A percentile compares a stretch with the other conserved stretches of the same genome.
phyloP scores from a whole-genome alignment of 176 grass and related monocot genomes.

The Lolium rigidum region DNA sequence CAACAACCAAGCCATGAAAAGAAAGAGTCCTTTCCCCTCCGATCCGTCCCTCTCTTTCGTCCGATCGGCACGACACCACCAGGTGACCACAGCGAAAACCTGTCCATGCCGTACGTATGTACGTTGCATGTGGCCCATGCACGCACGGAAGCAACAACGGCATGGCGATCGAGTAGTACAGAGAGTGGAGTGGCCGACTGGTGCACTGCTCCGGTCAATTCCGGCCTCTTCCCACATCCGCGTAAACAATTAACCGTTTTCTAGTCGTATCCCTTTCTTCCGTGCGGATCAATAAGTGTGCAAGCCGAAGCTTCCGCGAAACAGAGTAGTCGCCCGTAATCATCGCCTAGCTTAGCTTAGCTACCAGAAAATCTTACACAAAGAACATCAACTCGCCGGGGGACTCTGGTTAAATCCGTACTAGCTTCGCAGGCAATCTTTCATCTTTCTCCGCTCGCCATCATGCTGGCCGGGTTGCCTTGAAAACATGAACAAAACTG shows the following conservation, averaged over 20 bases:
- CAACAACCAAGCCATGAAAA: not conserved
- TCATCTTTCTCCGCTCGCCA: too few species aligned
- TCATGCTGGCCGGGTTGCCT: too few species aligned
- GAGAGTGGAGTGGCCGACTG: not conserved
- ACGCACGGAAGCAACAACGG: not conserved
- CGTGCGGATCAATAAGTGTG: not conserved
- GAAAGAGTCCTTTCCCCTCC: not conserved
- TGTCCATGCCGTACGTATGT: constrained; percentile 1
- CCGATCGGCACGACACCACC: not conserved
- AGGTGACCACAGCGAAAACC: not conserved
- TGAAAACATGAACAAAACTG: too few species aligned
- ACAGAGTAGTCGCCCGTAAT: not conserved
- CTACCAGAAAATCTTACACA: not conserved
- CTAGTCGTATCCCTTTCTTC: not conserved
- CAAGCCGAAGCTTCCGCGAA: not conserved
- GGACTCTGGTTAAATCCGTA: too few species aligned
- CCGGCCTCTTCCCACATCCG: not conserved
- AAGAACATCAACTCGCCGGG: too few species aligned
- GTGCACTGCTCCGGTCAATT: not conserved
- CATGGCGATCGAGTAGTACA: not conserved
- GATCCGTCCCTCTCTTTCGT: not conserved
- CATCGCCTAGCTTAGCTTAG: not conserved
- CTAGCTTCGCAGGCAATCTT: too few species aligned
- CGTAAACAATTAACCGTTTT: not conserved
- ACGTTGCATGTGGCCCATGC: not conserved